Evolutionary conservation across 2,329 filamentous ascomycete genomes (phyloP), one percentile per base, ranked within the genome.

Genomic region (Epichloe festucae): DNA sequence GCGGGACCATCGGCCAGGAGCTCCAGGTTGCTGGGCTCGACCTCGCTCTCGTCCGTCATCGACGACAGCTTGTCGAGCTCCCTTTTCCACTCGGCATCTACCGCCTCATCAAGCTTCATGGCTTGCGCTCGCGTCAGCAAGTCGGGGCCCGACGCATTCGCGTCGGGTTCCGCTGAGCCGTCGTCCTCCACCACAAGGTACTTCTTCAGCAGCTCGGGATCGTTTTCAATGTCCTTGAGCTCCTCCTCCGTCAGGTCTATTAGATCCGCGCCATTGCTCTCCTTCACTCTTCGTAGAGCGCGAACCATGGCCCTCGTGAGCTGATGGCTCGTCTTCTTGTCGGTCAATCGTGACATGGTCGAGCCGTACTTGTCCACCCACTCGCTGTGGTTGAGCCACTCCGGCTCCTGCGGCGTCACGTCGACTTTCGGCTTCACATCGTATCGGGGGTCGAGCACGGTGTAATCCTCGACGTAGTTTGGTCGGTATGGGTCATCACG

Each of bases 391-490:
- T 69, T 73, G 67, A 84, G 82, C 68, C 84, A 77, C 55, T 77
- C 70, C 44, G 63, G 62, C 54, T 82, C 74, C 48, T 73, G 71
- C 51, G 79, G 61, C 73, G 75, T 60, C 65, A 69, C 63, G 69
- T 66, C 46, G 67, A 62, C 70, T 53, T 69, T 74, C 58, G 70
- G 77, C 65, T 73, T 80, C 64, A 84, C 78, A 71, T 97, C 91
- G 54, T 93, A 78, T 48, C 87, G 75, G 50, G 89, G 87, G 62
- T 88, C 80, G 56, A 91, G 77, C 52, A 78, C 77, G 54, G 85
- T 80, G 62, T 95, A 85, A 67, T 95, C 88, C 65, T 96, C 89
- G 51, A 91, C 70, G 67, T 95, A 93, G 55, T 79, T 74, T 48
- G 90, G 72, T 50, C 75, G 74, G 73, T 87, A 86, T 8, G 82